phyloP scores from a whole-genome alignment of 495 filamentous ascomycete genomes.

The Annulohypoxylon moriforme region DNA sequence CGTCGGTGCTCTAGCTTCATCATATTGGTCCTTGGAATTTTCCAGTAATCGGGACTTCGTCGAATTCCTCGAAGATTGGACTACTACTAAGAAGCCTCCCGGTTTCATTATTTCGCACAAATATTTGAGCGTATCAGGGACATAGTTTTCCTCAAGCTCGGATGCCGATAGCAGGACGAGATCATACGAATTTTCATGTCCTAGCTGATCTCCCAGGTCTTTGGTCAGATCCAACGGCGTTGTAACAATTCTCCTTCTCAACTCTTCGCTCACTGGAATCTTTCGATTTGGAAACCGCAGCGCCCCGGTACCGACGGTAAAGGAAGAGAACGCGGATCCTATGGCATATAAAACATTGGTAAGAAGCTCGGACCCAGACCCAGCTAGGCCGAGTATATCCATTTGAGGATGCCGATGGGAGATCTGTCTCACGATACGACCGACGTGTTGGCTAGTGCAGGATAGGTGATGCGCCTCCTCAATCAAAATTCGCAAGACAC shows the following conservation, averaged over 20 bases:
- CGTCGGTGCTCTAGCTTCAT: slow-evolving; percentile 12
- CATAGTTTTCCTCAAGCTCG: slow-evolving; percentile 39
- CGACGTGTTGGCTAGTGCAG: slow-evolving; percentile 49
- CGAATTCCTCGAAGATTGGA: slow-evolving; percentile 36
- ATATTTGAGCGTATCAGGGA: slow-evolving; percentile 21
- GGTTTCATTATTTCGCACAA: slow-evolving; percentile 52
- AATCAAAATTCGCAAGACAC: slow-evolving; percentile 42
- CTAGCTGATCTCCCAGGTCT: slow-evolving; percentile 30
- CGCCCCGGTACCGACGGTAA: slow-evolving; percentile 37
- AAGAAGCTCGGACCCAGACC: slow-evolving; percentile 44
- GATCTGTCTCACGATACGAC: slow-evolving; percentile 54
- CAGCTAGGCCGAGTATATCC: slow-evolving; percentile 55
- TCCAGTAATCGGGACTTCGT: slow-evolving; percentile 41
- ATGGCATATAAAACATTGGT: slow-evolving; percentile 49
- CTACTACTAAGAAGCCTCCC: slow-evolving; percentile 56
- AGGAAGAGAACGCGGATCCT: slow-evolving; percentile 49
- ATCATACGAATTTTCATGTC: slow-evolving; percentile 42
- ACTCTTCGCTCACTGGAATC: neutral
- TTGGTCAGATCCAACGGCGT: slow-evolving; percentile 44
- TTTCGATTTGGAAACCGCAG: slow-evolving; percentile 37
- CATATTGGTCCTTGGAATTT: slow-evolving; percentile 1
- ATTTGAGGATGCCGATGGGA: slow-evolving; percentile 56
- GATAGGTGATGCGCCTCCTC: slow-evolving; percentile 47
- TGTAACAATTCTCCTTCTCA: slow-evolving; percentile 38
- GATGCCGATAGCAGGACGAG: slow-evolving; percentile 53